These are phyloP conservation scores for Syncephalastrum monosporum DNA, from an alignment of 371 early-diverging fungal species.

Conservation along the genomic window DNA sequence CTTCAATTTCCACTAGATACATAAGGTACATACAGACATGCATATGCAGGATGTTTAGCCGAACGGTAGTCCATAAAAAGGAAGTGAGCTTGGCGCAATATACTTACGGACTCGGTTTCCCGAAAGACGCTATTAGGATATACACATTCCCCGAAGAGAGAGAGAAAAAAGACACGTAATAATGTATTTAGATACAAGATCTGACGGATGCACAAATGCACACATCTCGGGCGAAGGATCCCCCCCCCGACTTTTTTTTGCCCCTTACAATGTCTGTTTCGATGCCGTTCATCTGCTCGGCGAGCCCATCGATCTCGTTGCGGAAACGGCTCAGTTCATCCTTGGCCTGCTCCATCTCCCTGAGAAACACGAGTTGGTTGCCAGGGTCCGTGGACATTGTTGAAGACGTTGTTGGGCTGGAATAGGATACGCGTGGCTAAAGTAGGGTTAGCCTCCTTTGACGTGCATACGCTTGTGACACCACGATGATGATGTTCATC, in stretches of 20 bases:
- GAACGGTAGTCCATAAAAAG: neutral
- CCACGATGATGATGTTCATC: neutral
- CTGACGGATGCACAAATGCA: too few species aligned
- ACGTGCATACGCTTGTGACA: too few species aligned
- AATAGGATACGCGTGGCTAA: too few species aligned
- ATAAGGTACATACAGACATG: neutral
- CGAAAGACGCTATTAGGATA: conserved; percentile 6
- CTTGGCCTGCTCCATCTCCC: conserved; percentile 48
- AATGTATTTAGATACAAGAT: too few species aligned
- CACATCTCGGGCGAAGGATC: neutral
- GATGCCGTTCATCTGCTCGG: conserved; percentile 47
- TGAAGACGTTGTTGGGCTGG: conserved; percentile 2
- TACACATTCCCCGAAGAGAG: conserved; percentile 3
- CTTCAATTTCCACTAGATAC: conserved; percentile 50
- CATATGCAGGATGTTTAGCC: neutral
- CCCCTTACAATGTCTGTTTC: conserved; percentile 13
- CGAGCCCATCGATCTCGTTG: conserved; percentile 51
- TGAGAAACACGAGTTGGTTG: conserved; percentile 25
- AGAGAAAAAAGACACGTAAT: neutral
- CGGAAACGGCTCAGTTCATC: conserved; percentile 53
- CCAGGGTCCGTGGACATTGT: conserved; percentile 10
- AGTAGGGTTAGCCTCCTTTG: too few species aligned
- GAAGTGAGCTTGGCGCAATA: neutral
- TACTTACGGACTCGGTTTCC: conserved; percentile 15
- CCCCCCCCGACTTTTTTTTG: neutral